phyloP scores from a whole-genome alignment of 805 yeast species.

The Metschnikowia proteae region DNA sequence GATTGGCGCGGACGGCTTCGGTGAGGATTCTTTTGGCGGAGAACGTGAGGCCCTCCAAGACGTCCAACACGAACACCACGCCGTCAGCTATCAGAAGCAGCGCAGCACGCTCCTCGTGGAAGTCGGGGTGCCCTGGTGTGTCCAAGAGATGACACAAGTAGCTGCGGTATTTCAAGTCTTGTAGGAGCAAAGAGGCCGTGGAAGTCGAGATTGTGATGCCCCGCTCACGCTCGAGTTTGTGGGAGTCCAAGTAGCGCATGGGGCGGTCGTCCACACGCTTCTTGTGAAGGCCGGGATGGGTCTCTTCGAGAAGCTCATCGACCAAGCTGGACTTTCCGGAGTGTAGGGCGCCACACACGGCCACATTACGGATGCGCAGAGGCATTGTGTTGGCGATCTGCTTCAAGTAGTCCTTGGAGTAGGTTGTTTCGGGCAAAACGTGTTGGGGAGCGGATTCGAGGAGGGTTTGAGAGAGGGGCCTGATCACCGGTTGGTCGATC shows the following conservation, averaged over 20 bases:
- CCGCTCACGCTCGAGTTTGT: conserved; percentile 62
- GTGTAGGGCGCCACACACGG: conserved; percentile 74
- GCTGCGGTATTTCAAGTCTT: conserved; percentile 50
- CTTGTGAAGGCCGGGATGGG: conserved; percentile 44
- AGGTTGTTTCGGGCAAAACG: conserved; percentile 55
- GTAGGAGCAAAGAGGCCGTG: conserved; percentile 58
- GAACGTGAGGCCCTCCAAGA: conserved; percentile 73
- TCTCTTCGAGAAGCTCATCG: conserved; percentile 62
- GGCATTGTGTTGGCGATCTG: conserved; percentile 47
- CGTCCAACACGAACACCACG: conserved; percentile 71
- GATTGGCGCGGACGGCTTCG: conserved; percentile 46
- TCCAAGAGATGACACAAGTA: conserved; percentile 65
- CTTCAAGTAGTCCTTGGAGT: conserved; percentile 60
- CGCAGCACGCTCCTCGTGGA: conserved; percentile 67
- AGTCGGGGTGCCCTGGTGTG: conserved; percentile 89
- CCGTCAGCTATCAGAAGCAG: conserved; percentile 62
- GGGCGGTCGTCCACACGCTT: conserved; percentile 40
- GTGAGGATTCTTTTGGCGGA: conserved; percentile 49
- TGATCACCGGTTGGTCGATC: conserved; percentile 58
- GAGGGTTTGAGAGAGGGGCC: conserved; percentile 43
- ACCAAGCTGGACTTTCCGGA: conserved; percentile 83
- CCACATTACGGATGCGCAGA: conserved; percentile 66
- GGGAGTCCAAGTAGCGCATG: conserved; percentile 67
- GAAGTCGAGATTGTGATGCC: conserved; percentile 64
- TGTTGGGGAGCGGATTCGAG: conserved; percentile 30